Evolutionary conservation across 306 rosid species (phyloP).

Genomic region (Purshia tridentata): DNA sequence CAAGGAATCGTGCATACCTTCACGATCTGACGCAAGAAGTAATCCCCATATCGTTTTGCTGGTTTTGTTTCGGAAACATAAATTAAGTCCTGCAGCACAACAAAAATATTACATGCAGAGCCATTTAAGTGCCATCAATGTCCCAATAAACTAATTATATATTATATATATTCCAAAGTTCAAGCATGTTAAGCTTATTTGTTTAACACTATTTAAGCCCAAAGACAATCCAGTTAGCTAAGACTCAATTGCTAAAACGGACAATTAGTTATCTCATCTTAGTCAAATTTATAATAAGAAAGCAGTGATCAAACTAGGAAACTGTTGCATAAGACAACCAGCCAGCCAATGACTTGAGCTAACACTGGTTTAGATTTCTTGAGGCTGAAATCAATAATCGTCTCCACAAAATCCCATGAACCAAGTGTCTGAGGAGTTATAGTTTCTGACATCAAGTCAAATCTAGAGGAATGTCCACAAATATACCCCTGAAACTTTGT

Average conservation of each 20-base stretch:
- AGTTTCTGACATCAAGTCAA: background rate
- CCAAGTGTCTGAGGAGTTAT: background rate
- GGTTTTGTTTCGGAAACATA: conserved; percentile 71
- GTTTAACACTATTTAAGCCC: background rate
- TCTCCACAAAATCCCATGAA: background rate
- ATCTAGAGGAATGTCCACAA: background rate
- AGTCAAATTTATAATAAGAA: background rate
- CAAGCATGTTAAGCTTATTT: background rate
- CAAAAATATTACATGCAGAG: conserved; percentile 7
- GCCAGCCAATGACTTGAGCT: background rate
- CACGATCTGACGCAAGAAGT: conserved; percentile 84
- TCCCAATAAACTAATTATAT: background rate
- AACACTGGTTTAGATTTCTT: background rate
- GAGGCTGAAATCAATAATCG: background rate
- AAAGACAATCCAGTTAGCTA: background rate
- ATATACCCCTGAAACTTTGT: background rate
- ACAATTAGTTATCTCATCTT: background rate
- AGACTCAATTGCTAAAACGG: background rate
- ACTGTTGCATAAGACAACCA: background rate
- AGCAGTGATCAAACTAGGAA: background rate
- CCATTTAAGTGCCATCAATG: background rate
- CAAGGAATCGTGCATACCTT: conserved; percentile 48
- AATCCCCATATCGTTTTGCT: conserved; percentile 76
- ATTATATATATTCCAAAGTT: background rate
- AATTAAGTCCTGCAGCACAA: conserved; percentile 65